Evolutionary conservation across 2,329 filamentous ascomycete genomes (phyloP), one percentile per base, ranked within the genome.

Genomic region (Aspergillus chevalieri): DNA sequence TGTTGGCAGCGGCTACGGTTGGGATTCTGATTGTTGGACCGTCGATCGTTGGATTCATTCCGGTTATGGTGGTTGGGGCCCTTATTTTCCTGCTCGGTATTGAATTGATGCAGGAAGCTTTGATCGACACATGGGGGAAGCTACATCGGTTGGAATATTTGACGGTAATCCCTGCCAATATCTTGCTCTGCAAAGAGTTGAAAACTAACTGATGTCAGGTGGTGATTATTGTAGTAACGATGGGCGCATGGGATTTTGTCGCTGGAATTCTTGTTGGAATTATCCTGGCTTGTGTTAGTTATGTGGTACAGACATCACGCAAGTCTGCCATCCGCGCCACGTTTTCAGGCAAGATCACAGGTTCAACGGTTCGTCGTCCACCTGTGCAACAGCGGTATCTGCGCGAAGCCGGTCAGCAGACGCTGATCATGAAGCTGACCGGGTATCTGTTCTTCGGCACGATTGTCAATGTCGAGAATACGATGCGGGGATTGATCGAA

Each of bases 391-490:
- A 91, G 52, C 83, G 87, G 51, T 98, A 93, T 63, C 75, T 98
- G 3, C 84, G 85, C 52, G 81, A 92, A 56, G 91, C 93, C 14
- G 91, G 92, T 3, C 80, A 82, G 28, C 93, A 98, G 65, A 93
- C 94, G 30, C 86, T 88, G 51, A 84, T 97, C 45, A 86, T 95
- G 62, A 97, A 97, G 68, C 79, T 98, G 14, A 86, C 87, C 0
- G 92, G 93, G 0, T 97, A 92, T 63, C 80, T 98, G n/a, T 98
- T 98, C 76, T 98, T 98, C 59, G 93, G 93, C 14, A 97, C 91
- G 2, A 95, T 98, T 56, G 92, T 96, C 47, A 89, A 89, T 44
- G 92, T 98, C 0, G 93, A 98, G 68, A 87, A 89, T 54, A 86
- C 86, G 55, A 91, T 97, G 53, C 82, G 91, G 19, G 82, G 78